phyloP scores from a whole-genome alignment of 1,284 basidiomycete species.

The Leccinum pallidistipes region DNA sequence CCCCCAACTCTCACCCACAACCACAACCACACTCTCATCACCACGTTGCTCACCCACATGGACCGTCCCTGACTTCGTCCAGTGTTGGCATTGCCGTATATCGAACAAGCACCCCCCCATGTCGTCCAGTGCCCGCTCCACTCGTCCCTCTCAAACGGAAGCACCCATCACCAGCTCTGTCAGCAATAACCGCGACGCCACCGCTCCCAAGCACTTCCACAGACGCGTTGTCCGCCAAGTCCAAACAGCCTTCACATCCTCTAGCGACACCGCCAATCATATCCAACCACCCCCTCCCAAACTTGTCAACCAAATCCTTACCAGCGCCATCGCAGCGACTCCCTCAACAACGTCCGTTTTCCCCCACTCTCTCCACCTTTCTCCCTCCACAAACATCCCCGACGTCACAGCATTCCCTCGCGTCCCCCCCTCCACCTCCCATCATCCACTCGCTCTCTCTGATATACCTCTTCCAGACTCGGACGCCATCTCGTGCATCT shows the following conservation, averaged over 20 bases:
- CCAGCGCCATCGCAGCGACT: conserved; percentile 15
- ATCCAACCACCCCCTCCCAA: conserved; percentile 2
- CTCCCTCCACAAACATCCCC: conserved; percentile 20
- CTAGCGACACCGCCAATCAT: conserved; percentile 15
- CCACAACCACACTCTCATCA: conserved; percentile 21
- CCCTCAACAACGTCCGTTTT: conserved; percentile 24
- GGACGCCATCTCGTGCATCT: conserved; percentile 69
- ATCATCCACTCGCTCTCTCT: conserved; percentile 17
- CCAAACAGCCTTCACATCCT: conserved; percentile 19
- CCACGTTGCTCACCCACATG: conserved; percentile 29
- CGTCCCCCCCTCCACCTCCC: conserved; percentile 26
- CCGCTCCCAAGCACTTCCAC: conserved; percentile 2
- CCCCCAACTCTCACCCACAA: conserved; percentile 27
- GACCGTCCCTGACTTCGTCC: conserved; percentile 31
- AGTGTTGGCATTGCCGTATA: conserved; percentile 30
- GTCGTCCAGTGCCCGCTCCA: conserved; percentile 23
- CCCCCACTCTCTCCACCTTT: conserved; percentile 13
- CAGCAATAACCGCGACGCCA: conserved; percentile 13
- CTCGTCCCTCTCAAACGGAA: conserved; percentile 46
- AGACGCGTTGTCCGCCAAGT: conserved; percentile 16
- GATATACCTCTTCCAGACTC: conserved; percentile 35
- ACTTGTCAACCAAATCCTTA: conserved; percentile 12
- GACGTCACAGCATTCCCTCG: conserved; percentile 12
- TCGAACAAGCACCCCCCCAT: conserved; percentile 18
- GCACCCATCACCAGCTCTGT: conserved; percentile 30